Evolutionary conservation across 306 rosid species (phyloP).

Genomic region (Nissolia schottii): DNA sequence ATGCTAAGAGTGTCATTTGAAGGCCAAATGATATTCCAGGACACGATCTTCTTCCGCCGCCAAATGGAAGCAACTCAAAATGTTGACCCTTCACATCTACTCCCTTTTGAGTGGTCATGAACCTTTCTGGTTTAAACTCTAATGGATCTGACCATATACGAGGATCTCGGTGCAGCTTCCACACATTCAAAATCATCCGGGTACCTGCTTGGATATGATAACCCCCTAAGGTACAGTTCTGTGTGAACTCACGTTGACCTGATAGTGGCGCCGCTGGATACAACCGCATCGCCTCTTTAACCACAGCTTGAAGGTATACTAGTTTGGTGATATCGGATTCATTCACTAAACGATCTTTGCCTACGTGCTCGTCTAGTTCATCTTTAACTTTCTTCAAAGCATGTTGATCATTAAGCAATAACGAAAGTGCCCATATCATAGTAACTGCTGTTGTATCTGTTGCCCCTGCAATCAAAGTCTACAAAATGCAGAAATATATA

Average conservation of each 20-base stretch:
- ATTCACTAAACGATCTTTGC: constrained; percentile 40
- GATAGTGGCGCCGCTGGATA: constrained; percentile 47
- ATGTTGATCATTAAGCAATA: constrained; percentile 13
- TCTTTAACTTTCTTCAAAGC: constrained; percentile 33
- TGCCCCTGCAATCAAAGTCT: constrained; percentile 43
- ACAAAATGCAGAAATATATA: too few relatives aligned
- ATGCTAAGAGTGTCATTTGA: constrained; percentile 29
- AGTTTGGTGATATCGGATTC: constrained; percentile 47
- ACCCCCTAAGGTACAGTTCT: constrained; percentile 15
- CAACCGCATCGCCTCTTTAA: constrained; percentile 47
- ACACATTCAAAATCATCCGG: constrained; percentile 34
- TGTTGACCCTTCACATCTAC: constrained; percentile 45
- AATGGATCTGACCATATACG: constrained; percentile 10
- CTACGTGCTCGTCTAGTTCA: constrained; percentile 53
- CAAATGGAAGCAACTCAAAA: constrained; percentile 52
- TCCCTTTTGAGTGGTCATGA: constrained; percentile 37
- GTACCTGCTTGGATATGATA: constrained; percentile 38
- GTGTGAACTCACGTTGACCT: constrained; percentile 28
- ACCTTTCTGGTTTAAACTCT: constrained; percentile 58
- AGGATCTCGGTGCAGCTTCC: constrained; percentile 21
- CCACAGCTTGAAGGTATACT: constrained; percentile 47
- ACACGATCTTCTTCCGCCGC: constrained; percentile 55
- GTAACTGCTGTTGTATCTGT: constrained; percentile 47
- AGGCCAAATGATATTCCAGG: constrained; percentile 43
- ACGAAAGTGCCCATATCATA: constrained; percentile 21